Evolutionary conservation across 2,329 filamentous ascomycete genomes (phyloP).

Genomic region (Sclerotinia borealis): DNA sequence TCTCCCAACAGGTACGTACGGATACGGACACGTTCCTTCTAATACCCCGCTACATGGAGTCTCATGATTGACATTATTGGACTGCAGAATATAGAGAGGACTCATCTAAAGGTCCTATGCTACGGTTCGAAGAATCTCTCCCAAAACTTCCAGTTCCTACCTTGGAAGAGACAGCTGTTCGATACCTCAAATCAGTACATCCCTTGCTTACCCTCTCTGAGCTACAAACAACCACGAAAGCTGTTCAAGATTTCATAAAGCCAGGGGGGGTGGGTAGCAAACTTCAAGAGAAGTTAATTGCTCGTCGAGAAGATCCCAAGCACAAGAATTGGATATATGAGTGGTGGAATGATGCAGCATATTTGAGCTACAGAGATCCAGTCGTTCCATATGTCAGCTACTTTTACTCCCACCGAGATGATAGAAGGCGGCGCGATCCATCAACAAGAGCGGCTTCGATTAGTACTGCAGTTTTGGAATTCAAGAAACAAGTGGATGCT

Average conservation of each 20-base stretch:
- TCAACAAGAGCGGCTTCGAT: slow-evolving; percentile 91
- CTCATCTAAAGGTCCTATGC: slow-evolving; percentile 70
- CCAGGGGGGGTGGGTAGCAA: slow-evolving; percentile 77
- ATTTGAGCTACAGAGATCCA: slow-evolving; percentile 88
- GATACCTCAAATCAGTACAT: slow-evolving; percentile 75
- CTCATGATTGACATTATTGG: slow-evolving; percentile 11
- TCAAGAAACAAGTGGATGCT: slow-evolving; percentile 85
- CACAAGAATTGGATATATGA: slow-evolving; percentile 92
- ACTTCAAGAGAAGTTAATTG: slow-evolving; percentile 82
- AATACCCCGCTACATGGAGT: slow-evolving; percentile 2
- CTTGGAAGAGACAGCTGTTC: slow-evolving; percentile 72
- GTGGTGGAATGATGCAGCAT: slow-evolving; percentile 97
- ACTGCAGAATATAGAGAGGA: slow-evolving; percentile 70
- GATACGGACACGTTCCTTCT: slow-evolving; percentile 12
- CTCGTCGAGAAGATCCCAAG: slow-evolving; percentile 71
- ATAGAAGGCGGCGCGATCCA: slow-evolving; percentile 78
- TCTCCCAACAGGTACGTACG: slow-evolving; percentile 44
- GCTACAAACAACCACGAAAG: slow-evolving; percentile 68
- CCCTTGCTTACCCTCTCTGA: slow-evolving; percentile 65
- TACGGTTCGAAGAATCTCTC: slow-evolving; percentile 81
- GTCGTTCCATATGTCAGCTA: slow-evolving; percentile 98
- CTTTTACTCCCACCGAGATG: slow-evolving; percentile 98
- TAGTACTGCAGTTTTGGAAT: slow-evolving; percentile 77
- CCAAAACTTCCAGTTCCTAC: slow-evolving; percentile 73
- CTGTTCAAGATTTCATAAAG: slow-evolving; percentile 80